These are phyloP conservation scores for Solanum virginianum DNA, from an alignment of 257 asterid genomes.

Conservation along the genomic window DNA sequence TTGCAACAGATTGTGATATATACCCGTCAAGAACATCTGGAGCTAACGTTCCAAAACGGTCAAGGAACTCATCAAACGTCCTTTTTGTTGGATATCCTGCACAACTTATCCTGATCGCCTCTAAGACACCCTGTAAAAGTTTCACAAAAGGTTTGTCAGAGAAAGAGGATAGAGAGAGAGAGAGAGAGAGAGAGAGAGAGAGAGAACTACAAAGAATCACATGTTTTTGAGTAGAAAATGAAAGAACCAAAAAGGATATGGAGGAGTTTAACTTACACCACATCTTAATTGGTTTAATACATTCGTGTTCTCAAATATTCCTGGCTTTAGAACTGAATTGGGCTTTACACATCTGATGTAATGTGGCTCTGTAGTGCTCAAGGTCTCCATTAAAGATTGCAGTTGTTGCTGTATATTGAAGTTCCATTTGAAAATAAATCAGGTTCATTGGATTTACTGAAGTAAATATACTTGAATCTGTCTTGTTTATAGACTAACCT, in stretches of 20 bases:
- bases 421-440: neutral
- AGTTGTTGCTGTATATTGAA: slow-evolving; percentile 71
- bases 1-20: neutral
- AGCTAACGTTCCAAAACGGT: slow-evolving; percentile 85
- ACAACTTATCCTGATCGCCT: slow-evolving; percentile 94
- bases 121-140: slow-evolving; percentile 75
- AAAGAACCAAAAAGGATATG: neutral
- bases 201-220: neutral
- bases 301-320: slow-evolving; percentile 79
- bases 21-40: slow-evolving; percentile 85
- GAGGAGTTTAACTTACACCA: slow-evolving; percentile 54
- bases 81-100: slow-evolving; percentile 96
- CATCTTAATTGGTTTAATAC: slow-evolving; percentile 87
- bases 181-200: slow-evolving; percentile 5
- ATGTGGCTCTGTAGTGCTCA: slow-evolving; percentile 91
- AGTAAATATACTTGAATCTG: neutral
- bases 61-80: slow-evolving; percentile 86
- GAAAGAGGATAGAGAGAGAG: slow-evolving; percentile 3
- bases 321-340: slow-evolving; percentile 79
- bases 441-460: slow-evolving; percentile 6
- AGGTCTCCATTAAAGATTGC: slow-evolving; percentile 86
- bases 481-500: slow-evolving; percentile 33
- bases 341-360: slow-evolving; percentile 98
- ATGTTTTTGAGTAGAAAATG: neutral
- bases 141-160: slow-evolving; percentile 6